phyloP scores from a whole-genome alignment of 257 asterid genomes.

The Avicennia marina region DNA sequence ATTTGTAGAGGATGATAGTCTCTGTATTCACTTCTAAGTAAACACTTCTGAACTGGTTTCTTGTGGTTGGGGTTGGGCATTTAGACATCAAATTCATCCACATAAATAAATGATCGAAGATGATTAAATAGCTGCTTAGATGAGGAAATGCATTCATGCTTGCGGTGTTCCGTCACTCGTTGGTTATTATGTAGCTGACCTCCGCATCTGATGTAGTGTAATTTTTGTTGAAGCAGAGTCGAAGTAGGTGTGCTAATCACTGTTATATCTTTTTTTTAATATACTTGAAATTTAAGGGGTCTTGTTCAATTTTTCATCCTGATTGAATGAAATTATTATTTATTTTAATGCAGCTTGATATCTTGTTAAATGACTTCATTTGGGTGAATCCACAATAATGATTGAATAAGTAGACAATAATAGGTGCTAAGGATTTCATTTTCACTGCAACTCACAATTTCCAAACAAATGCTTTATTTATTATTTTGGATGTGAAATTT shows the following conservation, averaged over 20 bases:
- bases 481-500: neutral
- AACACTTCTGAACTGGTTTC: neutral
- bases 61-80: neutral
- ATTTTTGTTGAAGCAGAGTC: neutral
- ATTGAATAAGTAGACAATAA: neutral
- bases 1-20: neutral
- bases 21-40: neutral
- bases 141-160: neutral
- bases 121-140: neutral
- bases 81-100: neutral
- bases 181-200: neutral
- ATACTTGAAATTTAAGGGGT: neutral
- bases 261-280: neutral
- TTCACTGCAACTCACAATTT: too few species aligned
- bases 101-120: neutral
- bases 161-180: neutral
- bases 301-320: constrained; percentile 1
- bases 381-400: neutral
- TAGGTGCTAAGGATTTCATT: neutral
- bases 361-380: neutral
- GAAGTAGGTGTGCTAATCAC: neutral
- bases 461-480: neutral
- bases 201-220: neutral
- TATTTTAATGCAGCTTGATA: neutral
- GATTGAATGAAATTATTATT: neutral